Evolutionary conservation across 2,329 filamentous ascomycete species (phyloP).

Genomic region (Colletotrichum spinosum): DNA sequence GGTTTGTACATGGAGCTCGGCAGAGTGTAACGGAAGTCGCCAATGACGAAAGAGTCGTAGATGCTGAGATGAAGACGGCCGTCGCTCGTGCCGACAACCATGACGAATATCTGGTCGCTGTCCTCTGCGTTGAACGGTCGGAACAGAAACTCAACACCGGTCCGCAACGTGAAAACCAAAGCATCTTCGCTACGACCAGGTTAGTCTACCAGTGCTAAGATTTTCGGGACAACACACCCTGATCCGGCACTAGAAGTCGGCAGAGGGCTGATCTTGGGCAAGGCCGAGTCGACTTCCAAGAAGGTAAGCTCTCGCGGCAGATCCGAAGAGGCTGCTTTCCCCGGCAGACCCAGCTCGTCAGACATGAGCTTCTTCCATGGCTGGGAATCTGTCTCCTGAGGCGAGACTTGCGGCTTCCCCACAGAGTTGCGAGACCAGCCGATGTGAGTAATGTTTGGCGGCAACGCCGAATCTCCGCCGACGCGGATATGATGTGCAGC

Average conservation of each 20-base stretch:
- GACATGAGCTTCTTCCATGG: constrained; percentile 47
- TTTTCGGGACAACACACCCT: constrained; percentile 60
- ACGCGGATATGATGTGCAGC: constrained; percentile 78
- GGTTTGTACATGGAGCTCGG: constrained; percentile 42
- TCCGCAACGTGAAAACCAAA: constrained; percentile 75
- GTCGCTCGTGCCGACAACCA: constrained; percentile 79
- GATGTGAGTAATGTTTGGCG: constrained; percentile 61
- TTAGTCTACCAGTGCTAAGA: constrained; percentile 32
- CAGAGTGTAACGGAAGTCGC: constrained; percentile 67
- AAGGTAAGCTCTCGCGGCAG: constrained; percentile 80
- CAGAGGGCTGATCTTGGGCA: constrained; percentile 81
- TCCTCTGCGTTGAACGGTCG: constrained; percentile 71
- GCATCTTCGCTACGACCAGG: constrained; percentile 58
- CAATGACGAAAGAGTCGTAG: constrained; percentile 87
- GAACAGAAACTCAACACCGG: constrained; percentile 78
- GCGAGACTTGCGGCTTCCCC: constrained; percentile 33
- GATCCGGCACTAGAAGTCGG: constrained; percentile 70
- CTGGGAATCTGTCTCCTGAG: constrained; percentile 36
- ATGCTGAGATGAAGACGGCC: constrained; percentile 82
- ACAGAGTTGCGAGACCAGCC: constrained; percentile 63
- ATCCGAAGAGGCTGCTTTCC: constrained; percentile 54
- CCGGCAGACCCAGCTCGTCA: constrained; percentile 42
- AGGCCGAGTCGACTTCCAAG: constrained; percentile 79
- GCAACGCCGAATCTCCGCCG: constrained; percentile 51
- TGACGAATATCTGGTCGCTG: constrained; percentile 81